These are phyloP conservation scores for Hyaloscypha bicolor DNA, from an alignment of 495 filamentous ascomycete genomes.

Conservation along the genomic window DNA sequence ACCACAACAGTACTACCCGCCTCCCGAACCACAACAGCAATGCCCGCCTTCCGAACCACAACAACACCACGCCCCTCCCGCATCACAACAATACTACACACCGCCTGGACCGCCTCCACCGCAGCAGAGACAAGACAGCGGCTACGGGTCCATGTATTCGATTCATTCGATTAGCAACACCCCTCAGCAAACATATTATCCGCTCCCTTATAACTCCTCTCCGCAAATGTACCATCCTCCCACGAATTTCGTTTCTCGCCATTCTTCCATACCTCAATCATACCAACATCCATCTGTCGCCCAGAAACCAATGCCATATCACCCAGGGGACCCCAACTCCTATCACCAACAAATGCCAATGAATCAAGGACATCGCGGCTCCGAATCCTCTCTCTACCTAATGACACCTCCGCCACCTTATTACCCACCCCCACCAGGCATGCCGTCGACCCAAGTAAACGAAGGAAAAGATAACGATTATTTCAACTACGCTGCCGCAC, in stretches of 20 bases:
- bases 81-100: background rate
- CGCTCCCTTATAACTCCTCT: background rate
- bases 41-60: background rate
- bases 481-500: background rate
- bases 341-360: background rate
- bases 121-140: slow-evolving; percentile 20
- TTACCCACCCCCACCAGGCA: background rate
- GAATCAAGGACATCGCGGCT: background rate
- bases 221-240: slow-evolving; percentile 9
- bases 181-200: background rate
- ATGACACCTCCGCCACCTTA: slow-evolving; percentile 7
- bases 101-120: slow-evolving; percentile 5
- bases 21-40: background rate
- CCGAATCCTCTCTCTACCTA: background rate
- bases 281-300: background rate
- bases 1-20: background rate
- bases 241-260: slow-evolving; percentile 5
- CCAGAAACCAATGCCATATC: background rate
- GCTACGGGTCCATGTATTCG: slow-evolving; percentile 5
- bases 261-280: background rate
- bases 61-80: background rate
- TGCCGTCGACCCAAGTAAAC: background rate
- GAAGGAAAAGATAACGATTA: background rate
- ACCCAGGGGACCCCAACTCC: background rate
- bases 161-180: background rate